Conservation (phyloP, 371 early-diverging fungal species). For the Mortierella sp. region DNA sequence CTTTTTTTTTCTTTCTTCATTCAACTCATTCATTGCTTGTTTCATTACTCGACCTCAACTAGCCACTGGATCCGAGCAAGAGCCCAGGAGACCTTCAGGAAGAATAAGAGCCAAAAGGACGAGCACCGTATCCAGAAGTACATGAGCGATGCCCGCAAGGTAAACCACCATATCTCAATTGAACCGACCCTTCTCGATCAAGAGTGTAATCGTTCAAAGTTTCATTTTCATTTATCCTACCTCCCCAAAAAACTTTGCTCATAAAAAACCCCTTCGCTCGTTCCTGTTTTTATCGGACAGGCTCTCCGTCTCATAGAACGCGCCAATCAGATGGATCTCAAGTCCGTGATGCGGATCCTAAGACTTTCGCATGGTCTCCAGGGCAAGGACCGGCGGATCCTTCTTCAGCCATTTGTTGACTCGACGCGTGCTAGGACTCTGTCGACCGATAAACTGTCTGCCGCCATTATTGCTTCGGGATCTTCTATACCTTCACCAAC, state of each 20-base stretch:
- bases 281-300: conserved; percentile 4
- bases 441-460: conserved; percentile 25
- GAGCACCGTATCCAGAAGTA: conserved; percentile 28
- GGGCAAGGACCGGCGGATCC: conserved; percentile 37
- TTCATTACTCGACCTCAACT: not conserved
- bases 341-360: conserved; percentile 37
- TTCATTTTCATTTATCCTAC: not conserved
- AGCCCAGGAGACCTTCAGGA: conserved; percentile 38
- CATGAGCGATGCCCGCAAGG: conserved; percentile 43
- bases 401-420: conserved; percentile 42
- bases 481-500: not conserved
- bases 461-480: conserved; percentile 20
- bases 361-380: conserved; percentile 39
- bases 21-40: not conserved
- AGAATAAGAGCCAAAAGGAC: conserved; percentile 21
- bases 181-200: not conserved
- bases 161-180: not conserved
- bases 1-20: not conserved
- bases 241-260: not conserved
- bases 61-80: conserved; percentile 35
- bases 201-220: not conserved
- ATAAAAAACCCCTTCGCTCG: not conserved
- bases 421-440: conserved; percentile 30
- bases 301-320: conserved; percentile 51
- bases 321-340: conserved; percentile 51